phyloP scores from a whole-genome alignment of 139 green algal genomes.

The Zygnema circumcarinatum region DNA sequence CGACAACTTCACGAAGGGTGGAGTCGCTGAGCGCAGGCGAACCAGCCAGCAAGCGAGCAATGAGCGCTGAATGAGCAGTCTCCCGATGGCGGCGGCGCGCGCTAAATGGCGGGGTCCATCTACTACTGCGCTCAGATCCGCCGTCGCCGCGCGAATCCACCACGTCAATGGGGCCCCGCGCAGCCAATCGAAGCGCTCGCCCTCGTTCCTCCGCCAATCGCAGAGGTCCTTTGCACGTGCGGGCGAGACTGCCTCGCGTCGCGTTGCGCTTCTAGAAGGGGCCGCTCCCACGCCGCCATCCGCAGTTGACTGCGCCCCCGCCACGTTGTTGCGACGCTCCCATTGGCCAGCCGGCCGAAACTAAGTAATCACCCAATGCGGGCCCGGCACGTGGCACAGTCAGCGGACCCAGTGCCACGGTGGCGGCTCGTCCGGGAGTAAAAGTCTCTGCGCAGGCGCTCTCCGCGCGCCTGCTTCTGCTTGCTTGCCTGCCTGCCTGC shows the following conservation, averaged over 20 bases:
- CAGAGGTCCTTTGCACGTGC: neutral
- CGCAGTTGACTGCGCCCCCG: neutral
- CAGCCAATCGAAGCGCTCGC: neutral
- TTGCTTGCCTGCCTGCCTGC: too few species aligned
- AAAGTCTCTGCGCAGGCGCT: neutral
- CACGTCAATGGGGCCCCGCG: neutral
- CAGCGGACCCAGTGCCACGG: neutral
- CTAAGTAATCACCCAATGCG: neutral
- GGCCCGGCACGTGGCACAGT: neutral
- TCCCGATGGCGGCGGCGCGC: neutral
- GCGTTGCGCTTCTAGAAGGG: neutral
- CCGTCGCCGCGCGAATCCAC: neutral
- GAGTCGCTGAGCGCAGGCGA: neutral
- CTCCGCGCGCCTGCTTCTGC: neutral
- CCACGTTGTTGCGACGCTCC: neutral
- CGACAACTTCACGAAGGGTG: neutral
- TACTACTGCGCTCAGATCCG: neutral
- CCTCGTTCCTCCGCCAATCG: neutral
- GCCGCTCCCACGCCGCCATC: too few species aligned
- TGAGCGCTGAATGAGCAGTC: too few species aligned
- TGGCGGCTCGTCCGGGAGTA: neutral
- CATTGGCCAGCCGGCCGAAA: neutral
- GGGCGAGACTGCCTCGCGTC: neutral
- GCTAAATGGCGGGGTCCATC: neutral
- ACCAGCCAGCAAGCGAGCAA: too few species aligned